Base-by-base conservation (phyloP, 129 eudicot genomes). In the Kitagawia praeruptora region DNA sequence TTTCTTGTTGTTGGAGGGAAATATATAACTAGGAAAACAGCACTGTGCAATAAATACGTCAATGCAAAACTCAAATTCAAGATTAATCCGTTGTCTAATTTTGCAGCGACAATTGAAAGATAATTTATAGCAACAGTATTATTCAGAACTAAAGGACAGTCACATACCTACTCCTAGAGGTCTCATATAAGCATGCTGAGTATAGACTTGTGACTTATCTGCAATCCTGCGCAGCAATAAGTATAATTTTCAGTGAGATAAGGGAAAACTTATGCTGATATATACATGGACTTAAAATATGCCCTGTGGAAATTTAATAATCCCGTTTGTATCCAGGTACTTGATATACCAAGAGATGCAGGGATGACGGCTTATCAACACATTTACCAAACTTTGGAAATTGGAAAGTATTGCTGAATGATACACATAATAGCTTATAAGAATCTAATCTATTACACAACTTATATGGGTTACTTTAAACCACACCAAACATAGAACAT, bases 171-270 rank as follows among this genome's bases (percentile, higher is more conserved):
- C 93, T 78, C 97, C 99, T 82, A 95, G 99, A 73, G 99, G 99
- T 81, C 97, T 90, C 99, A 95, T 95, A 80, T 95, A 95, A 67
- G 99, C 99, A 87, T 95, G 99, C 75, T 95, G 99, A 37, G 99
- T 95, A 80, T 92, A 95, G 23, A 95, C 93, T 84, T 92, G 99
- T 49, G 99, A 92, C 85, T 95, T 95, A 89, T 95, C 99, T n/a
- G 99, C 99, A 89, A 95, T 92, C 99, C 99, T 95, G 87, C 79
- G 75, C 27, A 48, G 49, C 56, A 51, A 75, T 75, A 46, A 46
- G 1, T 12, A 41, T 27, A 23, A 23, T 5, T 8, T 15, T 46
- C 25, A 75, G 39, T 25, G 42, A 1, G 41, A 31, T 34, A 34
- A 28, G 41, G 31, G 8, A 14, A 67, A 27, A 67, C 6, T 28